Conservation (phyloP, 1,284 basidiomycete genomes). For the Apiotrichum veenhuisii region DNA sequence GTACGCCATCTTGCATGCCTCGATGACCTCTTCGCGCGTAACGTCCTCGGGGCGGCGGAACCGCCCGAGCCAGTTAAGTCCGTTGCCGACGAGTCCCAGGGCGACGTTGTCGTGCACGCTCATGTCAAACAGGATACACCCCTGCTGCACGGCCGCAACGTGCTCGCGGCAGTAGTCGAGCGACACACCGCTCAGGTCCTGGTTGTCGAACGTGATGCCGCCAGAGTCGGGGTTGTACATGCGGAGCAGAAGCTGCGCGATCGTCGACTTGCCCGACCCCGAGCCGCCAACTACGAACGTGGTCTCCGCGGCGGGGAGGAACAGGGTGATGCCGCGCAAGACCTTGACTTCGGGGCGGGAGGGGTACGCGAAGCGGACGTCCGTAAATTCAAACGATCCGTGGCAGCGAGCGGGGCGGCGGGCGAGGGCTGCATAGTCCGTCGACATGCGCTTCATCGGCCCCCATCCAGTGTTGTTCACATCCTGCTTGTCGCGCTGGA, state of each 20-base stretch:
- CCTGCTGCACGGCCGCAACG: constrained; percentile 74
- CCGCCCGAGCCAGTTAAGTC: constrained; percentile 39
- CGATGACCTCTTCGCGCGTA: constrained; percentile 65
- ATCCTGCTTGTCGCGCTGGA: constrained; percentile 44
- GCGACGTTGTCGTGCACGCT: constrained; percentile 86
- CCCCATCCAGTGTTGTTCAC: background rate
- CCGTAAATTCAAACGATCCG: constrained; percentile 74
- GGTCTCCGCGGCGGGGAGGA: constrained; percentile 75
- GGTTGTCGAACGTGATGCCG: constrained; percentile 73
- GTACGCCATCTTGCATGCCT: constrained; percentile 78
- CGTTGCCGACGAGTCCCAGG: constrained; percentile 64
- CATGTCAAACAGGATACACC: constrained; percentile 73
- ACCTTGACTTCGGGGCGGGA: constrained; percentile 58
- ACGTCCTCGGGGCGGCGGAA: constrained; percentile 51
- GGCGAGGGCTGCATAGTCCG: constrained; percentile 24
- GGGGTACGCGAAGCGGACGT: constrained; percentile 81
- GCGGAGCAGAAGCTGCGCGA: constrained; percentile 74
- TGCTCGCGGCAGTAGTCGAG: constrained; percentile 66
- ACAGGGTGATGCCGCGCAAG: constrained; percentile 53
- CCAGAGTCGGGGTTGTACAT: constrained; percentile 67
- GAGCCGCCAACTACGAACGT: constrained; percentile 91
- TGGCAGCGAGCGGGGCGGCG: constrained; percentile 54
- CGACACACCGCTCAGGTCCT: constrained; percentile 71
- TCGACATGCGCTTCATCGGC: background rate
- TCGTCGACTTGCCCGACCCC: constrained; percentile 89